Evolutionary conservation across 768 basidiomycete species (phyloP).

Genomic region (Amanita pseudoporphyria): DNA sequence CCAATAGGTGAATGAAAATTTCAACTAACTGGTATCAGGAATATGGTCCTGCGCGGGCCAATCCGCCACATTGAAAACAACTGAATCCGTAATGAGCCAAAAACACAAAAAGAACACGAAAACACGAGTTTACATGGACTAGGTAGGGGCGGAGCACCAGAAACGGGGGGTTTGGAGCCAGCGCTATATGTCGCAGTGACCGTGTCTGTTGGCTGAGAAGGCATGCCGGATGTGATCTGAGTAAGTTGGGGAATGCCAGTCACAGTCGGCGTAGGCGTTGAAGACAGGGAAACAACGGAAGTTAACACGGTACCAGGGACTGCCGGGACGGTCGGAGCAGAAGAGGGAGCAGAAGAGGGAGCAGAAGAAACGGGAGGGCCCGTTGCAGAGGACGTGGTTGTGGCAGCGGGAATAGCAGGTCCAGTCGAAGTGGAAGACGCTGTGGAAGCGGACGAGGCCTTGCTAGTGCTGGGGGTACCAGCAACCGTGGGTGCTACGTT

Average conservation of each 20-base stretch:
- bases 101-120: not conserved
- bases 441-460: constrained; percentile 2
- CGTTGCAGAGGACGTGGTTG: not conserved
- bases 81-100: constrained; percentile 18
- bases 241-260: constrained; percentile 2
- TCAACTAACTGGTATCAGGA: constrained; percentile 45
- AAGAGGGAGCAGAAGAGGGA: constrained; percentile 8
- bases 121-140: constrained; percentile 36
- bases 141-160: constrained; percentile 62
- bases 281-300: not conserved
- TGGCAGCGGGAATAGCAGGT: not conserved
- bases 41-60: constrained; percentile 61
- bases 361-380: not conserved
- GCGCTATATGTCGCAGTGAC: constrained; percentile 5
- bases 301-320: not conserved
- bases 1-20: not conserved
- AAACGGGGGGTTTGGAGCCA: constrained; percentile 52
- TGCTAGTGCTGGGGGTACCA: not conserved
- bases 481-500: not conserved
- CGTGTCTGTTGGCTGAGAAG: not conserved
- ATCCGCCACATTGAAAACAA: constrained; percentile 31
- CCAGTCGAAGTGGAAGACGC: not conserved
- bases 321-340: not conserved
- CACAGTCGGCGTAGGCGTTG: constrained; percentile 1
- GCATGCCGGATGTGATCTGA: constrained; percentile 6